Evolutionary conservation across 2,329 filamentous ascomycete species (phyloP), one percentile per base, ranked within the genome.

Genomic region (Cladorrhinum sp.): DNA sequence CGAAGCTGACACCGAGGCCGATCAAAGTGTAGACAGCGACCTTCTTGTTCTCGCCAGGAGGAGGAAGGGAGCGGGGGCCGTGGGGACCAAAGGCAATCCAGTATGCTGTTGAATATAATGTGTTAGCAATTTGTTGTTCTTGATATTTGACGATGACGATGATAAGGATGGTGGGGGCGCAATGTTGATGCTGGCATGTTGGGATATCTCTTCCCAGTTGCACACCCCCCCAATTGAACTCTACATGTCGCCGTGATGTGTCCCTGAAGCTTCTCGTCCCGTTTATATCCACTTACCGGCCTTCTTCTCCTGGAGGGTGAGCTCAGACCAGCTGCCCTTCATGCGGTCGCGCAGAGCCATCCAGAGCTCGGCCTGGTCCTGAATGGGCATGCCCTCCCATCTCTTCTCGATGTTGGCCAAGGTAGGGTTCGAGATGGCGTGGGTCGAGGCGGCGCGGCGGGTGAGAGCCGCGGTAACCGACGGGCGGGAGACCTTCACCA

Each of bases 361-460:
- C 95, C 95, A 99, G 72, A 99, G 83, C 76, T 99, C 95, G 69
- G 95, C 95, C 87, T 99, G 95, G 86, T 99, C 95, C 84, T 96
- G 92, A 67, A 95, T 92, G 62, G 93, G 93, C 91, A 98, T 93
- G 66, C 83, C 86, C 83, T 99, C 95, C 95, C 95, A 99, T 83
- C 95, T 86, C 89, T 96, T 97, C 88, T 99, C 95, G 75, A 99
- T 98, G 81, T 96, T 92, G 79, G 92, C 91, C 73, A 99, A 86
- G 62, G 92, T 97, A 70, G 96, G 95, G 83, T 97, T 98, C 74
- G 93, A 96, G 80, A 99, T 96, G 76, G 93, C 93, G 78, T 96
- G 92, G 41, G 90, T 90, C 71, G 89, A 86, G 72, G 85, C 80
- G 73, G 80, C 80, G 68, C 68, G 66, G 62, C 77, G 77, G 70